phyloP scores from a whole-genome alignment of 441 rosid species.

The Erodium moschatum region DNA sequence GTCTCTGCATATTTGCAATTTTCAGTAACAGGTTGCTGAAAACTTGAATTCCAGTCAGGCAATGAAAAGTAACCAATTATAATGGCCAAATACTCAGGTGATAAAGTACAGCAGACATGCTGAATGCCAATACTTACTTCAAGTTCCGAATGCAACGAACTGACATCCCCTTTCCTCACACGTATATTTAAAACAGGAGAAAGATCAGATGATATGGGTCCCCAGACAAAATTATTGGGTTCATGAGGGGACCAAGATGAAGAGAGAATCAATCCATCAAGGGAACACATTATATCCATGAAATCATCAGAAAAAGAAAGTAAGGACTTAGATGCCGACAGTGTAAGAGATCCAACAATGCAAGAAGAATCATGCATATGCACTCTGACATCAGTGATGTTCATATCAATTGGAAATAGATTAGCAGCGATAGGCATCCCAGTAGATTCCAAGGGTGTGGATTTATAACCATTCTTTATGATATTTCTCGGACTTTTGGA shows the following conservation, averaged over 20 bases:
- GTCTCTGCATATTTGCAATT: conserved; percentile 22
- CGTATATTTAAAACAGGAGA: conserved; percentile 64
- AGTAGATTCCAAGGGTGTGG: conserved; percentile 18
- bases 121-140: conserved; percentile 85
- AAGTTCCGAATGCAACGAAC: conserved; percentile 40
- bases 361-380: conserved; percentile 85
- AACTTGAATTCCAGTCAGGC: conserved; percentile 63
- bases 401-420: conserved; percentile 38
- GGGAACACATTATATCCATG: conserved; percentile 62
- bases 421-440: conserved; percentile 22
- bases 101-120: conserved; percentile 68
- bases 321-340: conserved; percentile 46
- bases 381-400: conserved; percentile 43
- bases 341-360: conserved; percentile 54
- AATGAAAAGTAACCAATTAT: conserved; percentile 78
- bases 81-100: conserved; percentile 64
- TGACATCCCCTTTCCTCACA: conserved; percentile 44
- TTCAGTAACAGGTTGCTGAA: conserved; percentile 29
- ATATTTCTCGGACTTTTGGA: conserved; percentile 32
- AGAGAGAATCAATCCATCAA: conserved; percentile 56
- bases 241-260: conserved; percentile 59
- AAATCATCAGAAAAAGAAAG: conserved; percentile 37
- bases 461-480: conserved; percentile 27
- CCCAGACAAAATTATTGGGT: conserved; percentile 62
- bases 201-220: conserved; percentile 42